Base-by-base conservation (phyloP, 768 basidiomycete species). In the Mycena galericulata region DNA sequence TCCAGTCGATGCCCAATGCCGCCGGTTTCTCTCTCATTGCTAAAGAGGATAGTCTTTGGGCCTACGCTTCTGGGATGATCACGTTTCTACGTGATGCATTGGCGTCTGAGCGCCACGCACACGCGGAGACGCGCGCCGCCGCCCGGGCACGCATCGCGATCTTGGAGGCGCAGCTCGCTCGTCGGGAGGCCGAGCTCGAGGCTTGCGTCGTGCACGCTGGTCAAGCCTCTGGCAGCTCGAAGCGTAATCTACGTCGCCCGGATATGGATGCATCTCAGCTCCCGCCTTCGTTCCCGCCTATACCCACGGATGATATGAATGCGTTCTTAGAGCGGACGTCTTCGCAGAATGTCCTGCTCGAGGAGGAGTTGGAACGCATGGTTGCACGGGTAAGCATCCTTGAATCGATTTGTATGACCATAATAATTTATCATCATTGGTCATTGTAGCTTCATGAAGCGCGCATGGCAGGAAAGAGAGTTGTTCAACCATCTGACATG, bases 91-190 rank as follows among this genome's bases (percentile, higher is more conserved):
- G 83, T 30, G 75, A 62, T 22, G 82, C 87, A 69, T 81, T 86
- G 34, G 83, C 84, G 29, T 61, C 77, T 0, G 88, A 89, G 71
- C 81, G 83, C 3, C 71, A 72, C 45, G 82, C 82, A 0, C 87
- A 88, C 69, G 71, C 69, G 12, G 76, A 76, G n/a, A 84, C 81
- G 1, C 78, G 77, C 11, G 76, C 81, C 20, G 77, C 80, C 3
- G 80, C 83, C 0, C 84, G 86, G 53, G 72, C 76, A 1, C 81
- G 83, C 53, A 81, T 87, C 26, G 74, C 81, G 6, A 76, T 78
- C 20, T 79, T 91, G 3, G 82, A 86, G 63, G 88, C 89, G 0
- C 84, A 85, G 74, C 74, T 91, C 6, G 86, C 88, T 0, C 83
- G 85, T 7, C 81, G 88, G n/a, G 89, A 90, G 49, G 84, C 84